Evolutionary conservation across 1,139 yeast species (phyloP), one percentile per base, ranked within the genome.

Genomic region (Diutina mesorugosa): DNA sequence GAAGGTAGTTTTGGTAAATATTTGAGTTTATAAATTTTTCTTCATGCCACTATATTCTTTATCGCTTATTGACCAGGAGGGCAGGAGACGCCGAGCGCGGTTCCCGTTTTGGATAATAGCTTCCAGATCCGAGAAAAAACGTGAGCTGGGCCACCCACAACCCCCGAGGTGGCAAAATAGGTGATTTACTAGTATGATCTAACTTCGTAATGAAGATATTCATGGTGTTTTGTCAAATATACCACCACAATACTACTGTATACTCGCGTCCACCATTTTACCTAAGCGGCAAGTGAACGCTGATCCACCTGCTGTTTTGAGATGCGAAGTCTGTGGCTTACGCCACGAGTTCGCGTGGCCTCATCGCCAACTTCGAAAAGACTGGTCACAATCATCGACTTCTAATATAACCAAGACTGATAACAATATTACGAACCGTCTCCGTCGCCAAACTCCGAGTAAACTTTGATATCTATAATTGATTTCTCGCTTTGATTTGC

Each of bases 81-180:
- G 53, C 53, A 50, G 32, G 21, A 16, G 45, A 50, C 53, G 45
- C 53, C 53, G 53, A 50, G 14, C 29, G n/a, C 41, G 28, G 14
- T n/a, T 30, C 41, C 53, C 45, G 26, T 16, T 50, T 30, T 30
- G 53, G 53, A 30, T 16, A 30, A 7, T 32, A 32, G n/a, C 41
- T 35, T 10, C 41, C 14, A 10, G n/a, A 10, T n/a, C 41, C 41
- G 41, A 35, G 14, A 35, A 35, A 35, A 35, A 35, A 8, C 41
- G 41, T 35, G 41, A 35, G 14, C 41, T 35, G 14, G 41, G 14
- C 41, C 41, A 35, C 14, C n/a, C 14, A 12, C n/a, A n/a, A 5
- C n/a, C 6, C 8, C 41, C 41, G 41, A 12, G 41, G 41, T 35
- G 41, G 41, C 41, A 35, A 35, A 35, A 10, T 10, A 35, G 14